Base-by-base conservation (phyloP, 1,284 basidiomycete genomes). In the Cutaneotrichosporon sp. region DNA sequence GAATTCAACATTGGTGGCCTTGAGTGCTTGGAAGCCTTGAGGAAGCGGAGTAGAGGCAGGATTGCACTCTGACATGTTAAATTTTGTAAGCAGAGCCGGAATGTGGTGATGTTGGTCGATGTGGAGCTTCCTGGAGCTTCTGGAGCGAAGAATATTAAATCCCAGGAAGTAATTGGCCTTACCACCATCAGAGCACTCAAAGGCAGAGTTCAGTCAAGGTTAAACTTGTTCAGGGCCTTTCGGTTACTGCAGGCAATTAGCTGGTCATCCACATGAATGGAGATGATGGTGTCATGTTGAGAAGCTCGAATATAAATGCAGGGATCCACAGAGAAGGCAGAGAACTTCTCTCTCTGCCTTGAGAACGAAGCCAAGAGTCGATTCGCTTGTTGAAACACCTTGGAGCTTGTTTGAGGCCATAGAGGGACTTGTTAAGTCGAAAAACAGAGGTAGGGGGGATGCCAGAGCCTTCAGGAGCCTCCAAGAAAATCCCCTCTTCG, bases 261-360 rank as follows among this genome's bases (percentile, higher is more conserved):
- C 46, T 64, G 59, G 44, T 67, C 65, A 41, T 65, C 65, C 21
- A 64, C 62, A 45, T 62, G 59, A 8, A 62, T 38, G 14, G 58
- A 54, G 10, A 65, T 23, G 20, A 61, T 1, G 54, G 45, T 4
- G 56, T 56, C 39, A 49, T 38, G 36, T 39, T 55, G n/a, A n/a
- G n/a, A n/a, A n/a, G n/a, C n/a, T n/a, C n/a, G n/a, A n/a, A n/a
- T n/a, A n/a, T n/a, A n/a, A n/a, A n/a, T n/a, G n/a, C n/a, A n/a
- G n/a, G n/a, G n/a, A n/a, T n/a, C n/a, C n/a, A n/a, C n/a, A n/a
- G n/a, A n/a, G n/a, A n/a, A n/a, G n/a, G n/a, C n/a, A n/a, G n/a
- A n/a, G n/a, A n/a, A n/a, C n/a, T n/a, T n/a, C n/a, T n/a, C n/a
- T n/a, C n/a, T n/a, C n/a, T n/a, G n/a, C n/a, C n/a, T n/a, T n/a